These are phyloP conservation scores for Eucalyptus albens DNA, from an alignment of 345 rosid genomes.

Conservation along the genomic window DNA sequence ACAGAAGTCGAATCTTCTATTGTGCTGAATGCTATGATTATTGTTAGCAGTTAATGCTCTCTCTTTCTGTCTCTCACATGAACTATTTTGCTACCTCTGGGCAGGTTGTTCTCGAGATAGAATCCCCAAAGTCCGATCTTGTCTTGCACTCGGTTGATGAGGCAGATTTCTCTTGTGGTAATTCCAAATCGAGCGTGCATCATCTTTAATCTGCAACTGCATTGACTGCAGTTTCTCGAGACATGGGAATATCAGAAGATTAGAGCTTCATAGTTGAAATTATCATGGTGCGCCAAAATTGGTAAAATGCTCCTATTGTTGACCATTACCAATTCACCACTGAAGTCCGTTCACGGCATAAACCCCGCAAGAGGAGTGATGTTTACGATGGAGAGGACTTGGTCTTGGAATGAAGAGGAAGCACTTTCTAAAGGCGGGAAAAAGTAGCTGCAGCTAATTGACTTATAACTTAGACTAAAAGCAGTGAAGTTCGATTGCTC, in stretches of 20 bases:
- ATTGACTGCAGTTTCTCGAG: not conserved
- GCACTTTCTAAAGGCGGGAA: not conserved
- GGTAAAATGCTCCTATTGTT: not conserved
- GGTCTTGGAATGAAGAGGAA: not conserved
- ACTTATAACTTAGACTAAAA: not conserved
- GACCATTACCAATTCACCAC: not conserved
- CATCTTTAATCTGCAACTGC: slow-evolving; percentile 8
- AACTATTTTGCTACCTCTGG: not conserved
- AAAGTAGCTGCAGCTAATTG: not conserved
- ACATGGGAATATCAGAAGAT: not conserved
- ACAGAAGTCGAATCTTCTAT: not conserved
- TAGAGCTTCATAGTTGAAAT: not conserved
- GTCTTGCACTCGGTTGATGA: slow-evolving; percentile 29
- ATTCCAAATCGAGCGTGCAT: slow-evolving; percentile 16
- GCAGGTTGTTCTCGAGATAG: slow-evolving; percentile 69
- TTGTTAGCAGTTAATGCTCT: not conserved
- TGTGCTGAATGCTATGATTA: not conserved
- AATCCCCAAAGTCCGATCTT: slow-evolving; percentile 40
- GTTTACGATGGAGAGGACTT: not conserved
- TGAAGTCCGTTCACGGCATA: not conserved
- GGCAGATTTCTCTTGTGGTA: slow-evolving; percentile 51
- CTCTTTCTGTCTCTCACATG: not conserved
- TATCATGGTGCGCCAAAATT: not conserved
- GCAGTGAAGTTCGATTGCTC: not conserved
- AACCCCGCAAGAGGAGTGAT: not conserved